phyloP scores from a whole-genome alignment of 345 rosid genomes.

The Populus nigra region DNA sequence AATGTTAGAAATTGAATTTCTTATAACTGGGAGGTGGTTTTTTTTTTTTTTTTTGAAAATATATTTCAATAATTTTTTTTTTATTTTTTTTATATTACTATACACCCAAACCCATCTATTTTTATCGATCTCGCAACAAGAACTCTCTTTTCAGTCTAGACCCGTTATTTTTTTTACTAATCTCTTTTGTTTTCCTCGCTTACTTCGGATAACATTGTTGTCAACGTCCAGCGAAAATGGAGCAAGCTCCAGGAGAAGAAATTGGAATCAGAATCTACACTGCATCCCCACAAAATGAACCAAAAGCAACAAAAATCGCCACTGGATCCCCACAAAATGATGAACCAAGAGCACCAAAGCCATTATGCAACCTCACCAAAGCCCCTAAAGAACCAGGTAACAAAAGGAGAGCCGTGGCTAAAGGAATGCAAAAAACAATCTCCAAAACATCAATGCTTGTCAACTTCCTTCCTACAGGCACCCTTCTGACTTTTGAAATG shows the following conservation, averaged over 20 bases:
- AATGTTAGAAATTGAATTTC: neutral
- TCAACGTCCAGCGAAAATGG: conserved; percentile 29
- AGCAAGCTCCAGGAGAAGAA: conserved; percentile 46
- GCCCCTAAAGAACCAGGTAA: conserved; percentile 29
- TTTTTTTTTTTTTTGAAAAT: too few relatives aligned
- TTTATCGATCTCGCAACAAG: too few relatives aligned
- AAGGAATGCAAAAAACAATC: conserved; percentile 69
- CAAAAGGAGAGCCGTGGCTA: conserved; percentile 56
- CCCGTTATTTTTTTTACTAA: neutral
- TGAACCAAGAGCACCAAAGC: neutral
- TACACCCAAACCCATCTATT: neutral
- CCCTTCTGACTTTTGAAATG: conserved; percentile 79
- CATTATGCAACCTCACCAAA: conserved; percentile 5
- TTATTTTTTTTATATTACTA: too few relatives aligned
- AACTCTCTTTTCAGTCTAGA: neutral
- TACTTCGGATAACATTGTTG: neutral
- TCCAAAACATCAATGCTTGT: conserved; percentile 71
- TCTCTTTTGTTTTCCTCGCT: neutral
- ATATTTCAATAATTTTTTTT: too few relatives aligned
- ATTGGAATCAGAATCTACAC: conserved; percentile 59
- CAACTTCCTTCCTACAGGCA: conserved; percentile 73
- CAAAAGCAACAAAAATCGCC: neutral
- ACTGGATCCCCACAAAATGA: neutral
- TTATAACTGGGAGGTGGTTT: too few relatives aligned
- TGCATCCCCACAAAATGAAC: conserved; percentile 38